phyloP scores from a whole-genome alignment of 345 rosid species.

The Citrus australasica region DNA sequence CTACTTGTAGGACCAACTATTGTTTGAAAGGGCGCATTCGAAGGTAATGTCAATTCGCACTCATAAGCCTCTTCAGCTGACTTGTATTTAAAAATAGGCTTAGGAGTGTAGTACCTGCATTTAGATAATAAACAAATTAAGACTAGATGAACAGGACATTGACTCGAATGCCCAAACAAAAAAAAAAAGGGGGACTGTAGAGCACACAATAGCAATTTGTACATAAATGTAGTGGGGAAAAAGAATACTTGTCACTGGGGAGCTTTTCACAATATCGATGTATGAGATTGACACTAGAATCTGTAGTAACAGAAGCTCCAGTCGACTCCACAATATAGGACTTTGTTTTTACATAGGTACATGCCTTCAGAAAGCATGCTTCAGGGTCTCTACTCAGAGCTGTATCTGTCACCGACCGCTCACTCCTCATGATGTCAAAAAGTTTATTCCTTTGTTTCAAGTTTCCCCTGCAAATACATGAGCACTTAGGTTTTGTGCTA shows the following conservation, averaged over 20 bases:
- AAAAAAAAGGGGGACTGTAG: not conserved
- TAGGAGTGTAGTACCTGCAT: constrained; percentile 45
- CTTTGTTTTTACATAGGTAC: constrained; percentile 27
- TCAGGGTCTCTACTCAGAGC: constrained; percentile 50
- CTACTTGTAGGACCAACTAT: constrained; percentile 49
- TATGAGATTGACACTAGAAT: constrained; percentile 50
- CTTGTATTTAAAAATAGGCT: constrained; percentile 43
- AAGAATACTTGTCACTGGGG: constrained; percentile 46
- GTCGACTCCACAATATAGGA: constrained; percentile 40
- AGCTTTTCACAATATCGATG: constrained; percentile 56
- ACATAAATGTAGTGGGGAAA: not conserved
- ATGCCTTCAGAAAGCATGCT: constrained; percentile 26
- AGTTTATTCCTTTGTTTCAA: constrained; percentile 55
- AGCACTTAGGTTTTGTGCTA: not conserved
- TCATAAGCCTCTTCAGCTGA: constrained; percentile 29
- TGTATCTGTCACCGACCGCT: constrained; percentile 45
- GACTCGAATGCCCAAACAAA: not conserved
- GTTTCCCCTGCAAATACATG: constrained; percentile 51
- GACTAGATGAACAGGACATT: not conserved
- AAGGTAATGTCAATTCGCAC: constrained; percentile 51
- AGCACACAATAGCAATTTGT: not conserved
- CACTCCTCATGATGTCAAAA: constrained; percentile 63
- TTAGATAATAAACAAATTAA: constrained; percentile 1
- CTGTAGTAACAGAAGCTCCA: constrained; percentile 52
- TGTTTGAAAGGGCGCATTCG: constrained; percentile 47